A percentile compares a stretch with the other conserved stretches of the same genome.
phyloP scores from a whole-genome alignment of 495 filamentous ascomycete species.

The Annulohypoxylon nitens region DNA sequence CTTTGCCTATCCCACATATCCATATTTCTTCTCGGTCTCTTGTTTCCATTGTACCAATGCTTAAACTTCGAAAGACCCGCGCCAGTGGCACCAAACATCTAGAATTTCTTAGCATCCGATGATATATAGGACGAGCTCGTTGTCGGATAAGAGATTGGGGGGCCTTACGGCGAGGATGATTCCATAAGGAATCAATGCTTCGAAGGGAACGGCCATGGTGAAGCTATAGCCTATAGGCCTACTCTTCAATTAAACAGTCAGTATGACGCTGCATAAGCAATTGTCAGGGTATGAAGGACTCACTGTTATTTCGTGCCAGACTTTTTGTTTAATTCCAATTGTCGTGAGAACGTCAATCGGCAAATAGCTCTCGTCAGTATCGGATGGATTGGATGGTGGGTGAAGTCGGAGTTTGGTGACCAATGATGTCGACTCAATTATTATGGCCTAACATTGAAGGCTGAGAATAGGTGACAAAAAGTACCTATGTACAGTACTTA shows the following conservation, averaged over 20 bases:
- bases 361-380: neutral
- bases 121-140: slow-evolving; percentile 30
- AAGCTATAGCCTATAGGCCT: slow-evolving; percentile 33
- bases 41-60: slow-evolving; percentile 87
- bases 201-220: slow-evolving; percentile 95
- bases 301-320: slow-evolving; percentile 12
- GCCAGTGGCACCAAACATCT: slow-evolving; percentile 94
- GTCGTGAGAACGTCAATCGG: slow-evolving; percentile 23
- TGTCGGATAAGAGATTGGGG: slow-evolving; percentile 45
- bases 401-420: slow-evolving; percentile 22
- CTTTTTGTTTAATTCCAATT: slow-evolving; percentile 16
- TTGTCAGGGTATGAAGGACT: neutral
- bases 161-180: slow-evolving; percentile 85
- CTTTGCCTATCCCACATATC: slow-evolving; percentile 97
- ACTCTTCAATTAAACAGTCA: slow-evolving; percentile 18
- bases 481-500: neutral
- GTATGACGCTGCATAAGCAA: slow-evolving; percentile 1
- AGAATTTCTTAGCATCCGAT: slow-evolving; percentile 50
- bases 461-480: neutral
- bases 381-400: slow-evolving; percentile 13
- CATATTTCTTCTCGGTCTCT: slow-evolving; percentile 82
- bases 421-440: slow-evolving; percentile 32
- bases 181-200: slow-evolving; percentile 92
- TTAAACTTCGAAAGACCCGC: slow-evolving; percentile 79
- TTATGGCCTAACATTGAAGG: slow-evolving; percentile 18